phyloP scores from a whole-genome alignment of 345 rosid genomes.

The Eucalyptus fibrosa region DNA sequence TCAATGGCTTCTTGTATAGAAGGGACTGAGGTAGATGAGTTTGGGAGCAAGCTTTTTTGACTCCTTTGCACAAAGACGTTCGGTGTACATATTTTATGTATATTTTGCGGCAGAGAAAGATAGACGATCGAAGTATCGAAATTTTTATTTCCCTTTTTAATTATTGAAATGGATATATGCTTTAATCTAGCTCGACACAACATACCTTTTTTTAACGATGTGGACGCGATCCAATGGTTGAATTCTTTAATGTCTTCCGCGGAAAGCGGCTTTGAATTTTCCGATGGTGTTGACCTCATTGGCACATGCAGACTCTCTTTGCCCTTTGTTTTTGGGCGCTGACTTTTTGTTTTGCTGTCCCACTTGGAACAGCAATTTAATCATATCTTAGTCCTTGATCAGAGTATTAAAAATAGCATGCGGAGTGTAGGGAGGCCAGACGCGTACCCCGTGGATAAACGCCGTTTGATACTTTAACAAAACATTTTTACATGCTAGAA shows the following conservation, averaged over 20 bases:
- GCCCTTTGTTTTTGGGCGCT: not conserved
- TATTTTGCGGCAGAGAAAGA: not conserved
- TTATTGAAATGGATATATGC: not conserved
- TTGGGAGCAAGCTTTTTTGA: slow-evolving; percentile 31
- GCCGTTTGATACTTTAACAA: not conserved
- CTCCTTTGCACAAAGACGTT: not conserved
- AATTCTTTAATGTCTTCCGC: not conserved
- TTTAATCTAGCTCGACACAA: not conserved
- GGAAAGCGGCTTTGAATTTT: not conserved
- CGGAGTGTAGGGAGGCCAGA: too few relatives aligned
- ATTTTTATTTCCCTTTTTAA: not conserved
- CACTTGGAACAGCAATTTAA: not conserved
- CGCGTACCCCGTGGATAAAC: not conserved
- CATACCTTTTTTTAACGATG: not conserved
- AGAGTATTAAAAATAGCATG: not conserved
- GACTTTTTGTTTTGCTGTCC: not conserved
- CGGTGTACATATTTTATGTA: not conserved
- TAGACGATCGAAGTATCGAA: not conserved
- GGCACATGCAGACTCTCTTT: not conserved
- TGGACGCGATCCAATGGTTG: not conserved
- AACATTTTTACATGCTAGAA: not conserved
- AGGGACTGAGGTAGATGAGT: slow-evolving; percentile 13
- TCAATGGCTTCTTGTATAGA: not conserved
- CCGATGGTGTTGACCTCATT: not conserved
- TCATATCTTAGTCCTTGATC: not conserved